Base-by-base conservation (phyloP, 2,329 filamentous ascomycete genomes). In the Coleophoma cylindrospora region DNA sequence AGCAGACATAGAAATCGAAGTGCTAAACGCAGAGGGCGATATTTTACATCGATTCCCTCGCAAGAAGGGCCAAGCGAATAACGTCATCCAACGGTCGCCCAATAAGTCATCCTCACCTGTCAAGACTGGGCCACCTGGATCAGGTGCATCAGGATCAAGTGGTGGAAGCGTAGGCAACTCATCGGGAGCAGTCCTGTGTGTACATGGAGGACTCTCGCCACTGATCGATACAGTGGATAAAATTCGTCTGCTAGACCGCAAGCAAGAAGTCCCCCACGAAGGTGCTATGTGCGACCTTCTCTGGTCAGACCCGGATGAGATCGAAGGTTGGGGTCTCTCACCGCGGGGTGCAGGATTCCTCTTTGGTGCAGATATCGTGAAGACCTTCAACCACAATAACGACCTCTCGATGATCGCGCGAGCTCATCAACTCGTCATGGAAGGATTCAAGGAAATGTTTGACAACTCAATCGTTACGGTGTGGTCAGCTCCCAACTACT, bases 391-490 rank as follows among this genome's bases (percentile, higher is more conserved):
- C 70, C 86, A 96, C 69, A 82, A 84, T 51, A 99, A 99, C 67
- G 89, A 96, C 64, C 79, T 99, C 27, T 90, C 86, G 19, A 78
- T 99, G 47, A 94, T 99, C 57, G 94, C 92, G 15, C 83, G 94
- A 49, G 94, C 94, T 1, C 94, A 99, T 66, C 94, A 99, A 68
- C 83, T 99, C 19, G 94, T 99, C 57, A 99, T 97, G 94, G 94
- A 99, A 68, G 94, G 94, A 0, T 99, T 96, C 70, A 97, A 97
- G 72, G 94, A 97, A 68, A 97, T 97, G 91, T 99, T 97, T 64
- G 90, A 96, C 65, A 87, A 84, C 13, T 89, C 85, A 44, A 96
- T 99, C 56, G 94, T 97, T 40, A 99, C 94, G 0, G 94, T 99
- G n/a, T 99, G 94, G 92, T 95, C 89, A 1, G 91, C 91, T 10